Evolutionary conservation across 805 yeast species (phyloP), one percentile per base, ranked within the genome.

Genomic region (Wickerhamiella musiphila): DNA sequence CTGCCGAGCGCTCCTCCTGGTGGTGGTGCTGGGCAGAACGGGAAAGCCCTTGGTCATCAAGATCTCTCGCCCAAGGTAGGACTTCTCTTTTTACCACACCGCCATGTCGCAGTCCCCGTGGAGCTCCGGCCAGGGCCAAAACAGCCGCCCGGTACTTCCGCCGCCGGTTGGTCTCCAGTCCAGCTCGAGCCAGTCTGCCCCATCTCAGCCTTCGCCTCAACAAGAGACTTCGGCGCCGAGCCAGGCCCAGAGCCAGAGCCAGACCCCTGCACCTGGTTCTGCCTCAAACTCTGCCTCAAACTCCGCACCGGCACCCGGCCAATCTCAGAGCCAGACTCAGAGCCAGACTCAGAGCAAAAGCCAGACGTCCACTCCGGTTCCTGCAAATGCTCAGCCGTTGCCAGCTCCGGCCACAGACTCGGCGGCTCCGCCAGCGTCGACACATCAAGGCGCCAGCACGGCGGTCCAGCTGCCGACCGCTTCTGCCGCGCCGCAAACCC

Each of bases 131-230:
- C 38, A 20, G 12, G 29, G 35, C 29, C 49, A 39, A 15, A 26
- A 38, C 25, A 50, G 49, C n/a, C 54, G 35, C 29, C 54, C 56
- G n/a, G 50, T 48, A 24, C 41, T 53, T 18, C 56, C 56, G 12
- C 53, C 55, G 4, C 56, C 56, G 4, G 20, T 9, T 35, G 47
- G 24, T 38, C 46, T 7, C 35, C n/a, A n/a, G n/a, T n/a, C n/a
- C n/a, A n/a, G n/a, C n/a, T n/a, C n/a, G n/a, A 49, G 36, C 42
- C 45, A 39, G 34, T 39, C 15, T 39, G 35, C 12, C 10, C 12
- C 30, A 5, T 17, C 4, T 2, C 42, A 32, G 36, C 31, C 32
- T 9, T 39, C 36, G 35, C 35, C 32, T 14, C 35, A 18, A 23
- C 41, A 24, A 14, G 36, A 18, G 15, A 42, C 12, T 18, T 32